These are phyloP conservation scores for Monosporascus sp. DNA, from an alignment of 2,329 filamentous ascomycete genomes.

Conservation along the genomic window DNA sequence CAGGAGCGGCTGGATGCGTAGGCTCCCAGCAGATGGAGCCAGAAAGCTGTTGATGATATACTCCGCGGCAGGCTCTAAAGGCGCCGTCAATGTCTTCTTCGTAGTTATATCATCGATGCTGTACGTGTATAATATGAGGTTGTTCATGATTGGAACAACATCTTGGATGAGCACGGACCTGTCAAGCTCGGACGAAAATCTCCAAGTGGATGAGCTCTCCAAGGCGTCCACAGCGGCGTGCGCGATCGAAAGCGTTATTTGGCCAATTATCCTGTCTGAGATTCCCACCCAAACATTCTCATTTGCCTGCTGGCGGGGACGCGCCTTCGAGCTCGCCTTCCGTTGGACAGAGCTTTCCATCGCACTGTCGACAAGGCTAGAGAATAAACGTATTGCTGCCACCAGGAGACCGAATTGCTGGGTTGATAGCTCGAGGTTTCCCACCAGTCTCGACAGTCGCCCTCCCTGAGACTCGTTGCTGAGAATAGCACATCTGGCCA, in stretches of 20 bases:
- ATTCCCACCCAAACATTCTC: constrained; percentile 62
- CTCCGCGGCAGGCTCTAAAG: constrained; percentile 66
- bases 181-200: constrained; percentile 64
- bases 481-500: constrained; percentile 75
- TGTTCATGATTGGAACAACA: constrained; percentile 66
- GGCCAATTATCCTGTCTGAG: constrained; percentile 70
- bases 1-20: constrained; percentile 73
- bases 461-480: constrained; percentile 71
- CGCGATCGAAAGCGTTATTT: constrained; percentile 66
- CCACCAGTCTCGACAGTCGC: constrained; percentile 71
- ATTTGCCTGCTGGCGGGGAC: constrained; percentile 38
- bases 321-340: constrained; percentile 48
- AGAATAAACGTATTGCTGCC: constrained; percentile 68
- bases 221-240: constrained; percentile 76
- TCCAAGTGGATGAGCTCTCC: constrained; percentile 82
- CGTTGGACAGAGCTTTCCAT: constrained; percentile 64
- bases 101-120: constrained; percentile 61
- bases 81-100: constrained; percentile 45
- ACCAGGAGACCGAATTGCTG: constrained; percentile 74
- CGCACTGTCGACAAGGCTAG: constrained; percentile 69
- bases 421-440: constrained; percentile 72
- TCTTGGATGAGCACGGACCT: constrained; percentile 62
- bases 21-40: constrained; percentile 60
- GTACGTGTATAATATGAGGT: constrained; percentile 66
- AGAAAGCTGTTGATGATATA: constrained; percentile 76